phyloP scores from a whole-genome alignment of 192 early-diverging fungal species.

The Backusella tuberculispora region DNA sequence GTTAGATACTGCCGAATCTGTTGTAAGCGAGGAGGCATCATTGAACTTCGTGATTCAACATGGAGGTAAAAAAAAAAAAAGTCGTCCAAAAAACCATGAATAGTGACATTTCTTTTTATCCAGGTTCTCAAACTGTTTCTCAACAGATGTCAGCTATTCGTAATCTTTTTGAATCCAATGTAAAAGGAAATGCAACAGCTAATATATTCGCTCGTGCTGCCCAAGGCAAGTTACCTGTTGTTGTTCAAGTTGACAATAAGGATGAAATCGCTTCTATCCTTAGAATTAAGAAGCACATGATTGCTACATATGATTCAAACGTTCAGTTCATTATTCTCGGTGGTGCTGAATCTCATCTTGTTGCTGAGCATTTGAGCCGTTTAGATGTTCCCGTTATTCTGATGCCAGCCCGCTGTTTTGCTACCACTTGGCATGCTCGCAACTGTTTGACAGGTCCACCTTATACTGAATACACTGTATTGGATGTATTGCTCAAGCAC shows the following conservation, averaged over 20 bases:
- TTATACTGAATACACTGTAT: constrained; percentile 48
- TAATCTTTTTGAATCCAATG: constrained; percentile 37
- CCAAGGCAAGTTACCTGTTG: constrained; percentile 54
- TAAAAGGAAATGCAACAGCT: constrained; percentile 24
- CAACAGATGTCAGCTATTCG: constrained; percentile 57
- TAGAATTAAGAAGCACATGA: constrained; percentile 55
- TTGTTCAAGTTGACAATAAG: constrained; percentile 54
- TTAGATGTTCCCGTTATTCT: constrained; percentile 67
- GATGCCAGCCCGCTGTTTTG: constrained; percentile 64
- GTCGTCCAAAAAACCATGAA: too few relatives aligned
- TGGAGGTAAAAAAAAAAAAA: background rate
- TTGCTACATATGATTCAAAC: constrained; percentile 14
- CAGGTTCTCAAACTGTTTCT: constrained; percentile 48
- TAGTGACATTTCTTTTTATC: background rate
- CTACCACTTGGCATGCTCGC: constrained; percentile 60
- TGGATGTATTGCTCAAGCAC: constrained; percentile 55
- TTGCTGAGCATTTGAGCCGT: constrained; percentile 59
- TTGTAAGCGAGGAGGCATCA: constrained; percentile 60
- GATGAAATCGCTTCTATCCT: constrained; percentile 70
- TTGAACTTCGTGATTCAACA: constrained; percentile 61
- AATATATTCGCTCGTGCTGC: constrained; percentile 50
- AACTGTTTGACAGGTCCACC: constrained; percentile 62
- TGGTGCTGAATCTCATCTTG: constrained; percentile 68
- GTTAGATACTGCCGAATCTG: constrained; percentile 37
- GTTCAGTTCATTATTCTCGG: constrained; percentile 60